Evolutionary conservation across 2,329 filamentous ascomycete genomes (phyloP), one percentile per base, ranked within the genome.

Genomic region (Sodiomyces alkalinus): DNA sequence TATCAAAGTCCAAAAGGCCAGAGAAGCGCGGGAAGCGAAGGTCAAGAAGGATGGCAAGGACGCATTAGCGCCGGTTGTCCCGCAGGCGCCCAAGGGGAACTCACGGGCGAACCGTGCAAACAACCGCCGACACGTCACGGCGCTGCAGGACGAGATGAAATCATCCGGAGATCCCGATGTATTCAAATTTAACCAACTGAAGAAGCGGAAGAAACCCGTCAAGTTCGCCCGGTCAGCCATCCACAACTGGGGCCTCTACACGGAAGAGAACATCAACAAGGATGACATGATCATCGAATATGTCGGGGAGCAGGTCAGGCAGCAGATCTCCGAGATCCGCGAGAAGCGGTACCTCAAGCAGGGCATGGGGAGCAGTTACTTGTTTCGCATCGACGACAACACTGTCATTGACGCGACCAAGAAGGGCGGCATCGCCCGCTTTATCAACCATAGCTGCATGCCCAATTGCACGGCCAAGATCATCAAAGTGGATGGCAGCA

Each of bases 201-300:
- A 96, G 68, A 98, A 96, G 59, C 80, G 90, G 36, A 98, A 96
- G 73, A 98, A 98, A 64, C 86, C 87, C 2, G 90, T 98, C 51
- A 90, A 92, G 49, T 98, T 98, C 55, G 90, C 87, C 32, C 74
- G 90, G 24, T 98, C 90, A 29, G 90, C 90, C 25, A 98, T 98
- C 43, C 90, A 98, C 56, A 96, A 94, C 45, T 98, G 90, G 90
- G 90, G 90, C 17, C 60, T 98, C 17, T 98, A 98, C 48, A 86
- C 90, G 4, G 87, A 94, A 64, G 90, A 98, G 56, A 90, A 92
- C 47, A 98, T 98, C 38, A 72, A 80, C 34, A 85, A 87, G 50
- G 92, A 93, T 51, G 90, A 98, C 55, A 94, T 98, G 85, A 98
- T 98, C 49, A 98, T 98, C 47, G 90, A 98, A 57, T 98, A 98